Conservation (phyloP, 192 early-diverging fungal species). For the Rhizophagus clarus region DNA sequence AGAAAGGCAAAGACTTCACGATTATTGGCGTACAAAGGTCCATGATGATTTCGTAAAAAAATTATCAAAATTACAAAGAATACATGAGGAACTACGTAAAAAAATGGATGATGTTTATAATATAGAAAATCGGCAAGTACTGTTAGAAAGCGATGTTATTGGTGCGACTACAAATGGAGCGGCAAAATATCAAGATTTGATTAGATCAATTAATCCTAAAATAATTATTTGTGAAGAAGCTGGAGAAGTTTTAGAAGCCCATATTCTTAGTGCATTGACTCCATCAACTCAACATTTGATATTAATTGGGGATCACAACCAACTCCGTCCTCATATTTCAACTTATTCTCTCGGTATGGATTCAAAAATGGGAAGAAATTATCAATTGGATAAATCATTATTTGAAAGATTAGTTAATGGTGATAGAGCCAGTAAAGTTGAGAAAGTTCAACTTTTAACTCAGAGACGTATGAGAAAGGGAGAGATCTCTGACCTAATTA, state of each 20-base stretch:
- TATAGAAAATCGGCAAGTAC: slow-evolving; percentile 33
- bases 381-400: slow-evolving; percentile 49
- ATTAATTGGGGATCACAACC: slow-evolving; percentile 44
- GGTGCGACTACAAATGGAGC: slow-evolving; percentile 64
- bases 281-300: slow-evolving; percentile 54
- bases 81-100: not conserved
- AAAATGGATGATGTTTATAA: slow-evolving; percentile 37
- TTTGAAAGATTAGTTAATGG: slow-evolving; percentile 46
- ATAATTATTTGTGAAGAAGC: slow-evolving; percentile 64
- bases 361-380: slow-evolving; percentile 39
- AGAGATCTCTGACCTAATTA: slow-evolving; percentile 50
- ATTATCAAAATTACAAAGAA: slow-evolving; percentile 23
- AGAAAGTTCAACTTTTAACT: not conserved
- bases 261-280: slow-evolving; percentile 51
- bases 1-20: slow-evolving; percentile 46
- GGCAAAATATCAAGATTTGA: slow-evolving; percentile 43
- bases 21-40: slow-evolving; percentile 38
- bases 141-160: slow-evolving; percentile 43
- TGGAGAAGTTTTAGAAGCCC: slow-evolving; percentile 58
- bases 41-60: slow-evolving; percentile 30
- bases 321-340: not conserved
- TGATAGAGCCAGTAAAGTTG: slow-evolving; percentile 1
- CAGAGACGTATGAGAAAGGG: slow-evolving; percentile 57
- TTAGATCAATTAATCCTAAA: slow-evolving; percentile 41
- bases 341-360: slow-evolving; percentile 35